Evolutionary conservation across 495 filamentous ascomycete species (phyloP), one percentile per base, ranked within the genome.

Genomic region (Cryomyces minteri): DNA sequence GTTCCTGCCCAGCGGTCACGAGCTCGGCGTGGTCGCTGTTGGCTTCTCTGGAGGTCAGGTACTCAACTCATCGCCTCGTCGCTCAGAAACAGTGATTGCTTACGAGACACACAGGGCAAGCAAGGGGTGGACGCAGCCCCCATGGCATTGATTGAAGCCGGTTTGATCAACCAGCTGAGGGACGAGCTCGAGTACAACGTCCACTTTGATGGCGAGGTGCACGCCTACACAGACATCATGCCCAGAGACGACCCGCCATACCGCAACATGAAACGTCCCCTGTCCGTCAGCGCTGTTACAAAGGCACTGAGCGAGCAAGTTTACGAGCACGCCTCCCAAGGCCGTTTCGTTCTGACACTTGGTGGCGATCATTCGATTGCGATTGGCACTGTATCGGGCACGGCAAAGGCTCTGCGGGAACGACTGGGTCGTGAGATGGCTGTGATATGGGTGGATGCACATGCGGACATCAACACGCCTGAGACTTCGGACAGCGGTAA

Each of bases 41-140:
- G 88, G 88, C 48, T 98, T 98, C 71, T 93, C 87, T 45, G 90
- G 92, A 54, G 90, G 90, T 43, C 90, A 98, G 73, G 88, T 88
- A 74, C 53, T 67, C 52, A 40, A n/a, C 41, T 41, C 38, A 18
- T 36, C 39, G 30, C 14, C 39, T 14, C 4, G 40, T 28, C 31
- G 31, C 37, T 18, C 9, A 40, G 14, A 36, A 14, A 30, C 14
- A 37, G 12, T 14, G 10, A 14, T 11, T 25, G 12, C 12, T 36
- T 28, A 42, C 40, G 18, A 34, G 47, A 46, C 12, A 37, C 34
- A 9, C 58, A 95, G 86, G 77, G 79, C 66, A 94, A 96, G 69
- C 67, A 76, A 28, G 90, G 90, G 50, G 88, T 94, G 44, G 90
- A 99, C 59, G 84, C 84, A 4, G 90, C 85, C 3, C 92, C 90